Base-by-base conservation (phyloP, 1,284 basidiomycete genomes). In the Malassezia arunalokei region DNA sequence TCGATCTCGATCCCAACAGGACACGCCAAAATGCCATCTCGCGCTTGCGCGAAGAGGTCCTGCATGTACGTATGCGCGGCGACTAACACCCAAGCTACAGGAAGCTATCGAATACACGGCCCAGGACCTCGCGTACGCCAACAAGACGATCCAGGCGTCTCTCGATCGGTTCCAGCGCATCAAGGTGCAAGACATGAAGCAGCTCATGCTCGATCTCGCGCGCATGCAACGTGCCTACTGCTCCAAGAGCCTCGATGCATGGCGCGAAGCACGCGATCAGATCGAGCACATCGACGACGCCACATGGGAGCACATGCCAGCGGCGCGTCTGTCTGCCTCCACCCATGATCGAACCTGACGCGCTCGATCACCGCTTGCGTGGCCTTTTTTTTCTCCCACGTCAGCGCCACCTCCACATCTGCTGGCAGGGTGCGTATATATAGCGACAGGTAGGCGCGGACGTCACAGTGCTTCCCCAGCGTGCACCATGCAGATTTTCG, bases 141-240 rank as follows among this genome's bases (percentile, higher is more conserved):
- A 86, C 63, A 85, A 84, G 37, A 94, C 91, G 14, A 92, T 99
- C 50, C 94, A 99, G 74, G 87, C 88, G 6, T 94, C 98, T 75
- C 78, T 99, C 59, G 94, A 99, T 76, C 81, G 94, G 38, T 99
- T 99, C 76, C 94, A 99, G 74, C 80, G 94, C 17, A 90, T 96
- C 76, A 99, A 99, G 74, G 92, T 99, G 5, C 87, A 87, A 3
- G 94, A 99, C 76, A 67, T 98, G 58, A 79, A 87, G 37, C 84
- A 91, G 68, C 88, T 98, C 85, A 78, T 86, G 47, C 85, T 96
- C 58, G 82, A 82, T 65, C 85, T 95, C 79, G 87, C 89, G 1
- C 80, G 81, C 62, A 84, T 84, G 56, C 94, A 99, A 74, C 81
- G 86, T 44, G 92, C 98, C 60, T 95, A 89, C 86, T 92, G 89